Percentiles rank a stretch among this genome's conserved stretches.
phyloP scores from a whole-genome alignment of 2,329 filamentous ascomycete genomes.

The Fusarium austroafricanum region DNA sequence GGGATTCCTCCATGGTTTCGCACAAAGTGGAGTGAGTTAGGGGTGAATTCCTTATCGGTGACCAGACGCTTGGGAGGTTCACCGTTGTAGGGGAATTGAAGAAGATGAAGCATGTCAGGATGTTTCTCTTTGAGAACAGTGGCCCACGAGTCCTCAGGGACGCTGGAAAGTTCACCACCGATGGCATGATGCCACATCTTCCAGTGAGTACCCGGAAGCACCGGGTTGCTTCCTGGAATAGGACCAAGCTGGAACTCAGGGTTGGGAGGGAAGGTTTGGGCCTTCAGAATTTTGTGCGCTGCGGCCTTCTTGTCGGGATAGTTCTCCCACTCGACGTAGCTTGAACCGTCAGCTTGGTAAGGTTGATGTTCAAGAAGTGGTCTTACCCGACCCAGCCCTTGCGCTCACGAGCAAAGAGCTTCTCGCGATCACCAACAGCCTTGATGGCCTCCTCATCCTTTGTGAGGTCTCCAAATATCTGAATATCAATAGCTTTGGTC shows the following conservation, averaged over 20 bases:
- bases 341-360: conserved; percentile 4
- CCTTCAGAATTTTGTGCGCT: conserved; percentile 62
- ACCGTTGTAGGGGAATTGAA: conserved; percentile 74
- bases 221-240: conserved; percentile 67
- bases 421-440: conserved; percentile 52
- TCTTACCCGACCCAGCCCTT: conserved; percentile 51
- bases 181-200: conserved; percentile 68
- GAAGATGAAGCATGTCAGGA: conserved; percentile 69
- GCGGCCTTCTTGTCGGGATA: conserved; percentile 74
- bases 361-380: no score
- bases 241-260: conserved; percentile 68
- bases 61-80: conserved; percentile 70
- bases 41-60: conserved; percentile 66
- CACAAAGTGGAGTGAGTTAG: conserved; percentile 71
- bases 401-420: conserved; percentile 44
- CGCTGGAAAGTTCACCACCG: conserved; percentile 52
- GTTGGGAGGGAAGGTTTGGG: conserved; percentile 47
- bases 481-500: conserved; percentile 47
- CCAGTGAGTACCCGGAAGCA: conserved; percentile 67
- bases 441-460: conserved; percentile 57
- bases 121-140: conserved; percentile 68
- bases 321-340: conserved; percentile 77
- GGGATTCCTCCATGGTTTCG: conserved; percentile 80
- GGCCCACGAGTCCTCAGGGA: conserved; percentile 70
- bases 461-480: conserved; percentile 47